Evolutionary conservation across 2,329 filamentous ascomycete genomes (phyloP), one percentile per base, ranked within the genome.

Genomic region (Incumbomyces delicatus): DNA sequence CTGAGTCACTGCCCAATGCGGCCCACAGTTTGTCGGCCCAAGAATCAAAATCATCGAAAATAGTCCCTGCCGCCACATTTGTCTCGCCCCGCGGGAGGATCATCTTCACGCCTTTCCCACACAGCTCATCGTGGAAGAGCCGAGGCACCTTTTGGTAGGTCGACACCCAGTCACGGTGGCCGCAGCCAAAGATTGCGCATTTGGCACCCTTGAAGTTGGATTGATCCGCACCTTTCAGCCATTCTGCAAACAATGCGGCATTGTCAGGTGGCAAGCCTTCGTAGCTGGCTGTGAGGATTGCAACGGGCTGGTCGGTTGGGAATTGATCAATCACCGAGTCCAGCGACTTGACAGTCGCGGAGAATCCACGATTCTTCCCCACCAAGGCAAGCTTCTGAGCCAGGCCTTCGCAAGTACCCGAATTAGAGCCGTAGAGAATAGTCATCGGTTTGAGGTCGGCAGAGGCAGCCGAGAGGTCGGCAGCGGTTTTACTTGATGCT

Each of bases 181-280:
- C 85, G 45, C 80, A 82, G 1, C 81, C 84, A 60, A 85, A 89
- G 2, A 87, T 77, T 1, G 81, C 75, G 58, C 81, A 88, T 1
- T 74, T 67, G 1, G 82, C 73, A 6, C 71, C 73, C 7, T 76
- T 66, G 17, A 85, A 60, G 42, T 73, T 67, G 2, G 73, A 65
- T 2, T 65, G 70, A 46, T 74, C 66, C 10, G 76, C 65, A 11
- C 58, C 67, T 53, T 78, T 70, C 5, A 87, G 61, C 84, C 84
- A 88, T 14, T 72, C 66, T 18, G 81, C 73, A 56, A 88, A 88
- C 41, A 77, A 72, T 0, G 68, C 72, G 0, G 84, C 85, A 51
- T 89, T 87, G 50, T 86, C 81, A 0, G 83, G 77, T 0, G 85
- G 81, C 46, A 85, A 73, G 1, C 85, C 85, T 57, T 89, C 84